Percentiles rank a stretch among this genome's conserved stretches.
These are phyloP conservation scores for Fraxinus floribunda DNA, from an alignment of 305 asterid species.

Conservation along the genomic window DNA sequence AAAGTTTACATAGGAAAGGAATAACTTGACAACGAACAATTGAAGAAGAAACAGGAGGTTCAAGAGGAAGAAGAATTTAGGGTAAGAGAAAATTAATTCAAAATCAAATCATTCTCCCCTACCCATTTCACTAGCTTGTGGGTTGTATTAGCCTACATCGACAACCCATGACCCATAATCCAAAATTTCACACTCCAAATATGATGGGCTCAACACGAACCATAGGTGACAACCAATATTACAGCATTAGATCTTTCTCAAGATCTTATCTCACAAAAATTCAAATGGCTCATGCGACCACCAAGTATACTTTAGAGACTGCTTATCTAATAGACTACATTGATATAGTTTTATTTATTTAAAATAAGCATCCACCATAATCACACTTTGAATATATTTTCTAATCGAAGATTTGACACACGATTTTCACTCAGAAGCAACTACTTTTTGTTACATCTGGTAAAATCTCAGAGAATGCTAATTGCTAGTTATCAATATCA, in stretches of 20 bases:
- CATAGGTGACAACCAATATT: no score
- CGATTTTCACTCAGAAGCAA: background rate
- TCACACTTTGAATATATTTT: background rate
- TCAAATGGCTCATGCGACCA: background rate
- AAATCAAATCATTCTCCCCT: no score
- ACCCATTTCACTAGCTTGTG: no score
- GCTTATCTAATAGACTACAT: background rate
- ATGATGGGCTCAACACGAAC: no score
- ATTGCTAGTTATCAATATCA: background rate
- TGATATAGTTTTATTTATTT: background rate
- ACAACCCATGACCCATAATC: no score
- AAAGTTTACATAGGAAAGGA: background rate
- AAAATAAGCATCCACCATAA: background rate
- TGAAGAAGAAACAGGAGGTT: background rate
- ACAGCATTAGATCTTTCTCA: background rate
- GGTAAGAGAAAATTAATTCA: background rate
- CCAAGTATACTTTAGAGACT: background rate
- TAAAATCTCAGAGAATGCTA: background rate
- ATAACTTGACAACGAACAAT: background rate
- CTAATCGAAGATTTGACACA: background rate
- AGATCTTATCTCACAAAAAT: background rate
- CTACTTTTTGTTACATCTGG: background rate
- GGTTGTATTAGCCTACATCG: no score
- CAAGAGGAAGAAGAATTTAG: background rate
- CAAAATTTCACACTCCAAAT: no score